A percentile compares a stretch with the other conserved stretches of the same genome.
These are phyloP conservation scores for Herpetomonas muscarum DNA, from an alignment of 208 protist species.

Conservation along the genomic window DNA sequence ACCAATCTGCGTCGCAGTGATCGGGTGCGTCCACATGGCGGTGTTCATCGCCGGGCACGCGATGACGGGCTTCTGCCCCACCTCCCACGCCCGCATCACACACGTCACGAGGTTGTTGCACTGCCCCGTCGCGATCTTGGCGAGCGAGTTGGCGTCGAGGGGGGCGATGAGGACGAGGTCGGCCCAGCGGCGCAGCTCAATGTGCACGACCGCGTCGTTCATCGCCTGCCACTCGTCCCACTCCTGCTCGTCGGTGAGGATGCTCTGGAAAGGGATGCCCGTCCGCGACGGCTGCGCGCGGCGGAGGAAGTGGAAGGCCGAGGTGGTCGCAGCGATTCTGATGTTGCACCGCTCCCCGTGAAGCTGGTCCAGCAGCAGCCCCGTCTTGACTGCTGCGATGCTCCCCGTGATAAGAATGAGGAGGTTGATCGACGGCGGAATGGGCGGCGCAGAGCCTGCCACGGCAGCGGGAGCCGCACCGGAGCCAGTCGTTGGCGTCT, in stretches of 20 bases:
- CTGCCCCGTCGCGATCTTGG: slow-evolving; percentile 92
- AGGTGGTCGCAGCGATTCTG: slow-evolving; percentile 76
- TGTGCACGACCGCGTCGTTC: slow-evolving; percentile 90
- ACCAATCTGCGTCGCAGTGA: slow-evolving; percentile 79
- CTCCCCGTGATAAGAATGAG: slow-evolving; percentile 84
- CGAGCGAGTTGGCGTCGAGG: slow-evolving; percentile 96
- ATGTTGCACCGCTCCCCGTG: slow-evolving; percentile 58
- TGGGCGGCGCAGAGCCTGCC: background rate
- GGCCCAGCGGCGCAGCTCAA: slow-evolving; percentile 93
- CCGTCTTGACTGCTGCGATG: slow-evolving; percentile 85
- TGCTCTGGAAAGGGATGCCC: slow-evolving; percentile 65
- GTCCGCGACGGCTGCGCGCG: slow-evolving; percentile 55
- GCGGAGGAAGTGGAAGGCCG: slow-evolving; percentile 72
- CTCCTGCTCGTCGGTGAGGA: slow-evolving; percentile 84
- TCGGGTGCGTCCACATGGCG: slow-evolving; percentile 96
- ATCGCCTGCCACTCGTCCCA: slow-evolving; percentile 78
- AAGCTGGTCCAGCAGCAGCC: slow-evolving; percentile 75
- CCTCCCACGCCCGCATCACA: slow-evolving; percentile 95
- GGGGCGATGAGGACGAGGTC: slow-evolving; percentile 95
- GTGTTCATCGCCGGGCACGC: slow-evolving; percentile 99
- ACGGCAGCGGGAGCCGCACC: background rate
- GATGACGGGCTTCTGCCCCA: slow-evolving; percentile 86
- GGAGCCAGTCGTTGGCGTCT: too few relatives aligned
- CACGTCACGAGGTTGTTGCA: slow-evolving; percentile 96
- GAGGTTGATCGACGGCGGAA: slow-evolving; percentile 52